A percentile compares a stretch with the other conserved stretches of the same genome.
phyloP scores from a whole-genome alignment of 257 asterid species.

The Solanum dulcamara region DNA sequence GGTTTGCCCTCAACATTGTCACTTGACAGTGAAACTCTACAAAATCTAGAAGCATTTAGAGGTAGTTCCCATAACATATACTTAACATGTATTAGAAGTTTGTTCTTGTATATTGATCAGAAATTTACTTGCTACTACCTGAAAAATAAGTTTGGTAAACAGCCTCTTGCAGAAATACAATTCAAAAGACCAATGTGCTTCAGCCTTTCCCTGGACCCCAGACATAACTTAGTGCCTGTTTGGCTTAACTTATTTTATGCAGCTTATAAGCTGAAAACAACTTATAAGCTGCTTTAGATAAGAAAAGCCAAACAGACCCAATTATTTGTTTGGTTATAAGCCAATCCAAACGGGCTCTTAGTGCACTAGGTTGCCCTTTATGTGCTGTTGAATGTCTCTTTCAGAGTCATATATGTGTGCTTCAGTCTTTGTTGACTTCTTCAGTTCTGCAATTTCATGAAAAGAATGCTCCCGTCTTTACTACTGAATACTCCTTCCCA shows the following conservation, averaged over 20 bases:
- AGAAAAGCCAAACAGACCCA: too few relatives aligned
- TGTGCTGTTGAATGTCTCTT: background rate
- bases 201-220: background rate
- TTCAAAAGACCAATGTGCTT: background rate
- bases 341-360: too few relatives aligned
- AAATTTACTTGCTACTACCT: background rate
- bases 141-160: background rate
- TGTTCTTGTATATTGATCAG: background rate
- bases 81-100: background rate
- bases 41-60: slow-evolving; percentile 41
- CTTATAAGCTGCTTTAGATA: too few relatives aligned
- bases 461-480: background rate
- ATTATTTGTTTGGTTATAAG: too few relatives aligned
- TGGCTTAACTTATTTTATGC: too few relatives aligned
- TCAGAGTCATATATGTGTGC: background rate
- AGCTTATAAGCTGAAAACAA: too few relatives aligned
- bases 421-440: background rate
- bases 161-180: background rate
- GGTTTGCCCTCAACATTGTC: slow-evolving; percentile 55
- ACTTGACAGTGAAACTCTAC: slow-evolving; percentile 55
- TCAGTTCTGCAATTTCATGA: background rate
- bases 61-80: slow-evolving; percentile 23
- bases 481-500: background rate
- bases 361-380: background rate
- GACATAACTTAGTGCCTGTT: background rate